These are phyloP conservation scores for Schwanniomyces vanrijiae DNA, from an alignment of 805 yeast species.

Conservation along the genomic window DNA sequence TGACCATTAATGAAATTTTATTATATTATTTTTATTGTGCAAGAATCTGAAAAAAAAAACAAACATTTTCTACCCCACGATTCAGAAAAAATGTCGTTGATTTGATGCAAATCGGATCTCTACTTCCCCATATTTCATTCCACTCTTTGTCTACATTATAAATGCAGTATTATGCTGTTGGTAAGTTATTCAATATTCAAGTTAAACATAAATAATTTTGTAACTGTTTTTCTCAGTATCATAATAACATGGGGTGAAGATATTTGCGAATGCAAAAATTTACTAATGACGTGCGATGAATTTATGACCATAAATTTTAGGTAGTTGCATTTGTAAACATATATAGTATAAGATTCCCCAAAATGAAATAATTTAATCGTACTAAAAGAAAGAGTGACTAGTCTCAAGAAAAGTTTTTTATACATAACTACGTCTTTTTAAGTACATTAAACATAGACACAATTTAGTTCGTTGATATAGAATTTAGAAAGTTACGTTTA, in stretches of 20 bases:
- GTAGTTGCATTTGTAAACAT: not conserved
- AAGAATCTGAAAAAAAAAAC: not conserved
- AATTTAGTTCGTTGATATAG: not conserved
- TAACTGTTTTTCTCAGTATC: not conserved
- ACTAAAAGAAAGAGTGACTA: not conserved
- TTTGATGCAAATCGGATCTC: not conserved
- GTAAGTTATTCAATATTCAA: not conserved
- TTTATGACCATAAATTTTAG: not conserved
- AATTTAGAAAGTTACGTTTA: not conserved
- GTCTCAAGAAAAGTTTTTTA: too few relatives aligned
- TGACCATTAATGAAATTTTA: not conserved
- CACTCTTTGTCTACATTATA: not conserved
- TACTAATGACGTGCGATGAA: not conserved
- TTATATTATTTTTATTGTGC: not conserved
- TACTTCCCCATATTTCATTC: not conserved
- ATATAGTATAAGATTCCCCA: not conserved
- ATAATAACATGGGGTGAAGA: conserved; percentile 1
- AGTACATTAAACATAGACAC: not conserved
- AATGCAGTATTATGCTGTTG: not conserved
- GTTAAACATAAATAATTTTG: not conserved
- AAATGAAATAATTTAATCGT: not conserved
- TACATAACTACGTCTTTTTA: not conserved
- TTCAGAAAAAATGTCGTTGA: not conserved
- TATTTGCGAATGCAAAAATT: conserved; percentile 1
- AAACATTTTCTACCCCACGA: not conserved